Evolutionary conservation across 75 land plant genomes (phyloP).

Genomic region (Pinus albicaulis): DNA sequence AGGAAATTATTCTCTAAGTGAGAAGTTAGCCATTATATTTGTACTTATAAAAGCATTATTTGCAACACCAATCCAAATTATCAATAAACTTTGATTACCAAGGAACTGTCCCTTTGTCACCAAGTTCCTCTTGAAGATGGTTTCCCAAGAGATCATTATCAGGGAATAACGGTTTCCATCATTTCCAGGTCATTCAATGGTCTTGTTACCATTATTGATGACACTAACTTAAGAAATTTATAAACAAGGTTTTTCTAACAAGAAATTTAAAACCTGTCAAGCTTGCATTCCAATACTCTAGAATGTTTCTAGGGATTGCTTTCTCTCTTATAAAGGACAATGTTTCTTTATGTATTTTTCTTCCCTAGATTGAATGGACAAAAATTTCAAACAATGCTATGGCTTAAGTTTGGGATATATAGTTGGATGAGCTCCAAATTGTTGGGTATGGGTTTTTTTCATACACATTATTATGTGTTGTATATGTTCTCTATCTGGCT

Average conservation of each 20-base stretch:
- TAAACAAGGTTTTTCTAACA: not conserved
- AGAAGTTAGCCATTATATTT: slow-evolving; percentile 1
- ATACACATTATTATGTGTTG: too few species aligned
- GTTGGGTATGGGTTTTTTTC: too few species aligned
- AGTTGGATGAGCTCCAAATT: too few species aligned
- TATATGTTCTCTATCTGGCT: too few species aligned
- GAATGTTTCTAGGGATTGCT: too few species aligned
- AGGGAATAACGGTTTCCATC: slow-evolving; percentile 17
- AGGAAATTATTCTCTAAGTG: not conserved
- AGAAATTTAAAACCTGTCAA: too few species aligned
- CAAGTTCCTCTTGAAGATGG: slow-evolving; percentile 15
- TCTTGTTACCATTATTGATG: slow-evolving; percentile 12
- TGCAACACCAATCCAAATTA: not conserved
- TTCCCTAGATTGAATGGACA: too few species aligned
- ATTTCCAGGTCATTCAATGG: slow-evolving; percentile 4
- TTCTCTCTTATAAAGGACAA: too few species aligned
- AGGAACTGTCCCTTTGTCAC: not conserved
- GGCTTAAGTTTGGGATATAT: too few species aligned
- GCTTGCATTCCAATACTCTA: too few species aligned
- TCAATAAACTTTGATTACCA: slow-evolving; percentile 1
- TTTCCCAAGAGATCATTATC: slow-evolving; percentile 10
- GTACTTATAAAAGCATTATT: not conserved
- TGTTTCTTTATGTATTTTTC: too few species aligned
- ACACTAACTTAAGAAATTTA: not conserved
- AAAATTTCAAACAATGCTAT: too few species aligned